These are phyloP conservation scores for Escallonia rubra DNA, from an alignment of 129 eudicot genomes.

Conservation along the genomic window DNA sequence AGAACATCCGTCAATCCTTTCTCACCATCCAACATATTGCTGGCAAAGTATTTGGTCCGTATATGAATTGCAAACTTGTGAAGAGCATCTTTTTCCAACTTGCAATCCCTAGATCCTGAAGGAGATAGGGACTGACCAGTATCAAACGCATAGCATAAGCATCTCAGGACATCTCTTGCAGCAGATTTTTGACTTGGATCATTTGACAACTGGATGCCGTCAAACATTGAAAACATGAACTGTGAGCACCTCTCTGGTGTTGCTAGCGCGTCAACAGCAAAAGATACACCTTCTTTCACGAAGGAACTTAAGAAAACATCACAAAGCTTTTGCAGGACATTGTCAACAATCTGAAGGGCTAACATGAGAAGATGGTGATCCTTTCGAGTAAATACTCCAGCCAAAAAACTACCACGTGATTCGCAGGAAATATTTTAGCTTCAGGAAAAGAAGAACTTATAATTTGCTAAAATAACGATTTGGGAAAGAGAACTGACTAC, in stretches of 20 bases:
- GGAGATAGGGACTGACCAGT: slow-evolving; percentile 29
- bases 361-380: slow-evolving; percentile 63
- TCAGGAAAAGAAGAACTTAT: neutral
- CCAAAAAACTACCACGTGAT: slow-evolving; percentile 63
- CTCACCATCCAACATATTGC: slow-evolving; percentile 34
- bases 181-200: slow-evolving; percentile 32
- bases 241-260: slow-evolving; percentile 57
- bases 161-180: slow-evolving; percentile 25
- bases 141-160: slow-evolving; percentile 76
- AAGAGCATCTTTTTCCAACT: slow-evolving; percentile 55
- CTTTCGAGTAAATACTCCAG: slow-evolving; percentile 79
- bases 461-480: neutral
- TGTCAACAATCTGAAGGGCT: slow-evolving; percentile 82
- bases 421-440: neutral
- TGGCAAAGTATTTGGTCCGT: slow-evolving; percentile 44
- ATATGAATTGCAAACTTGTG: slow-evolving; percentile 57
- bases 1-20: slow-evolving; percentile 61
- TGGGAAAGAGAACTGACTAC: neutral
- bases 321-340: slow-evolving; percentile 51
- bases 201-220: slow-evolving; percentile 39
- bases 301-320: slow-evolving; percentile 59
- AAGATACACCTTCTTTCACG: slow-evolving; percentile 87
- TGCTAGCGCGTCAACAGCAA: slow-evolving; percentile 74
- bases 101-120: slow-evolving; percentile 46
- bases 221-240: slow-evolving; percentile 47